phyloP scores from a whole-genome alignment of 306 rosid genomes.

The Prunus campanulata region DNA sequence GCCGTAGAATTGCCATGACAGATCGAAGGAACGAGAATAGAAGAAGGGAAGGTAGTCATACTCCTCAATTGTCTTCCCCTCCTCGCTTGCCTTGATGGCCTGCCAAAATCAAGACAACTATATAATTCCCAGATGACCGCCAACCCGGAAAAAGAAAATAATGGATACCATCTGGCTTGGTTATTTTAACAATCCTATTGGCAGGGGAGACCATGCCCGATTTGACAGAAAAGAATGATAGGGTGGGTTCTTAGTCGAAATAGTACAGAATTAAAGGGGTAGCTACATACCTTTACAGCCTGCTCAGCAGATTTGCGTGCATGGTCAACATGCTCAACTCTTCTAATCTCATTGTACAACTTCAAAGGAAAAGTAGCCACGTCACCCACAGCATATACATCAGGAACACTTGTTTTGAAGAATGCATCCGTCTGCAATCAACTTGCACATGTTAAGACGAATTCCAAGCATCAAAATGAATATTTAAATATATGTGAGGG shows the following conservation, averaged over 20 bases:
- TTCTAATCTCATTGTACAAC: slow-evolving; percentile 72
- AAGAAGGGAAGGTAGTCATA: slow-evolving; percentile 97
- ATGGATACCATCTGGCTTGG: too few relatives aligned
- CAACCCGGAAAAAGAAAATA: neutral
- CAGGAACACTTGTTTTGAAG: slow-evolving; percentile 79
- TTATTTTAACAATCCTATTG: too few relatives aligned
- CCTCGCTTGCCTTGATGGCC: slow-evolving; percentile 87
- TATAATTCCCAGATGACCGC: neutral
- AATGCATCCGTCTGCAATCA: slow-evolving; percentile 76
- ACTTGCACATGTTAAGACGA: neutral
- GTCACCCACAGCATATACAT: slow-evolving; percentile 96
- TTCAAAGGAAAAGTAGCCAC: slow-evolving; percentile 94
- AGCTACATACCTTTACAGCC: slow-evolving; percentile 71
- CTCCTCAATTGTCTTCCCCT: slow-evolving; percentile 60
- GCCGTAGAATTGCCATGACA: slow-evolving; percentile 95
- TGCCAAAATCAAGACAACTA: slow-evolving; percentile 28
- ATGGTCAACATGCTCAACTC: slow-evolving; percentile 97
- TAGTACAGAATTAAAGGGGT: neutral
- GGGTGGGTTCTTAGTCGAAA: slow-evolving; percentile 1
- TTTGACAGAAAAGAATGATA: neutral
- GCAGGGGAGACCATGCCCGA: neutral
- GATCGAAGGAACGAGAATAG: slow-evolving; percentile 82
- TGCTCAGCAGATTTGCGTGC: slow-evolving; percentile 99
- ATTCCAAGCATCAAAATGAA: neutral
- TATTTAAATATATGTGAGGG: neutral